Evolutionary conservation across 106 monocot genomes (phyloP), one percentile per base, ranked within the genome.

Genomic region (Posidonia australis): DNA sequence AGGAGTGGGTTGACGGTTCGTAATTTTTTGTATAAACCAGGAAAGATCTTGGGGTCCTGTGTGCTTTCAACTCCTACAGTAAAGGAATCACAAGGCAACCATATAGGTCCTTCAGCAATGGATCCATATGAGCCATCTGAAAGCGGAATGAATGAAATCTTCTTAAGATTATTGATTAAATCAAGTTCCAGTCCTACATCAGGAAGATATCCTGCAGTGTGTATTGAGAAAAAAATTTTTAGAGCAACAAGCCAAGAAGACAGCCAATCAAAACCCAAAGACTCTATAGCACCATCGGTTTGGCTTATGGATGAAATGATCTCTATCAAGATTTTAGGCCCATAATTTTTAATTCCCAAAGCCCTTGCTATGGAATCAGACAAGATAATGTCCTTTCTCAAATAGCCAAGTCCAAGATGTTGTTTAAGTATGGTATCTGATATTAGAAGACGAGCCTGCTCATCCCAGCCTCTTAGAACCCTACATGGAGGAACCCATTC

Each of bases 391-490:
- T 98, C 87, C 55, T 76, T 80, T 55, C 65, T 74, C 75, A 98
- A 70, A 75, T 83, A 98, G 65, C 87, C 87, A 77, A 98, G 77
- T n/a, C 87, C 91, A 67, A 91, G 67, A 79, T 87, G 79, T 13
- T 79, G 62, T 63, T 88, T 69, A 69, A 98, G 87, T 25, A 91
- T 85, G 22, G 19, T 53, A 63, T 83, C 80, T 71, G 91, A 72
- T 54, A 98, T 48, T 62, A 98, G 77, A 36, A 65, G 46, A 48
- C 78, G 79, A 43, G 65, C 77, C 60, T 88, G 80, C 55, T 91
- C 83, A 82, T 91, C 75, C 98, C 98, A 98, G 17, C 91, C 84
- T 73, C 87, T 78, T 3, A 98, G 58, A 64, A 78, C 83, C 67
- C 77, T 84, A 72, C 91, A 98, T 31, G 98, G 91, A 55, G 76